Percentiles rank a stretch among this genome's conserved stretches.
phyloP scores from a whole-genome alignment of 768 basidiomycete species.

The Pleurotus eryngii region DNA sequence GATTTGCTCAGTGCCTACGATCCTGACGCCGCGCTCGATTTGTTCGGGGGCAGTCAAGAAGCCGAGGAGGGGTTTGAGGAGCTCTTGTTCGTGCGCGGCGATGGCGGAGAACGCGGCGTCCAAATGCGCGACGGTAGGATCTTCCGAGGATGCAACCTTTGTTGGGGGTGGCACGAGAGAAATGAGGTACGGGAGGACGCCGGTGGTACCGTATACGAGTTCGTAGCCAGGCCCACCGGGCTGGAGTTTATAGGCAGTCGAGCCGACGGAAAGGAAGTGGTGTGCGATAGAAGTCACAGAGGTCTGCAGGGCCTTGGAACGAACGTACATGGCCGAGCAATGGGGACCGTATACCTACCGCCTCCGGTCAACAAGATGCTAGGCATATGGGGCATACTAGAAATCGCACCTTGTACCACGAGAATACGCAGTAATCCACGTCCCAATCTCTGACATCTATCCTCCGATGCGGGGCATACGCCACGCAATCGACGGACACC shows the following conservation, averaged over 20 bases:
- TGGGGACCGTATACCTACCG: conserved; percentile 73
- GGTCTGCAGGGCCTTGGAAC: conserved; percentile 38
- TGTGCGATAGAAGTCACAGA: conserved; percentile 62
- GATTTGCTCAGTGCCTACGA: conserved; percentile 58
- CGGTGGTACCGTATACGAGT: conserved; percentile 56
- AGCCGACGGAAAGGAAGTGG: conserved; percentile 57
- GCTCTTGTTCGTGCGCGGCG: conserved; percentile 54
- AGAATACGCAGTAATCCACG: conserved; percentile 68
- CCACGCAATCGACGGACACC: conserved; percentile 73
- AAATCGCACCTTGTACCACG: conserved; percentile 66
- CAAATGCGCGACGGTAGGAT: conserved; percentile 23
- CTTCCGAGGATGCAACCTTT: background rate
- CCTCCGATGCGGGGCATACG: conserved; percentile 69
- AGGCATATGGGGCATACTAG: background rate
- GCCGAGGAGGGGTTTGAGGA: conserved; percentile 50
- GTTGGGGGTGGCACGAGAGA: conserved; percentile 43
- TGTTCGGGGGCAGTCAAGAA: conserved; percentile 52
- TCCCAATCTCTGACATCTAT: conserved; percentile 79
- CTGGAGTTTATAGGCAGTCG: conserved; percentile 58
- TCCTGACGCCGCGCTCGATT: conserved; percentile 54
- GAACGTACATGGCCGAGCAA: conserved; percentile 62
- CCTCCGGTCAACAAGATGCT: background rate
- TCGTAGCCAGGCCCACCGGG: conserved; percentile 78
- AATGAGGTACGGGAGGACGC: conserved; percentile 59
- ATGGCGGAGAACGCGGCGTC: conserved; percentile 54